Evolutionary conservation across 73 alveolate genomes (phyloP), one percentile per base, ranked within the genome.

Genomic region (Paraurostyla sp.): DNA sequence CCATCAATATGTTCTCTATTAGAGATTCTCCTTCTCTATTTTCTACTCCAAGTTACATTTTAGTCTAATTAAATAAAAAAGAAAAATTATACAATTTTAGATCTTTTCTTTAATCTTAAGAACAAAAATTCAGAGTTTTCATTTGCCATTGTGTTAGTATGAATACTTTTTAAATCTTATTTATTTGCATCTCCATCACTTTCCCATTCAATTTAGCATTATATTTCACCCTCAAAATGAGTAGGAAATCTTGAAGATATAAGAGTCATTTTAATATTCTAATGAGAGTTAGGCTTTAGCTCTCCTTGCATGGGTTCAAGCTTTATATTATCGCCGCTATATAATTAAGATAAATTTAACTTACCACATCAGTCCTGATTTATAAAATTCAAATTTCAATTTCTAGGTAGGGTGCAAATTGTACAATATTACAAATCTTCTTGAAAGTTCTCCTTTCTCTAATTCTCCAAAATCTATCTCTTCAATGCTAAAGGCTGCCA

Each of bases 381-480:
- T 95, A 45, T 90, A 88, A 94, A 98, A 98, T 63, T 97, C 99
- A 86, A 94, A 98, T 76, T 89, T 96, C 45, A 97, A 95, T 46
- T 97, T 94, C 83, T 93, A 76, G 42, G 98, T 95, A n/a, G 90
- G 85, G 33, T 96, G 92, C 91, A 94, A 78, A 85, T 98, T 98
- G 89, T 98, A 98, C 49, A 98, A 93, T 42, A 96, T 96, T 50
- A 98, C 98, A 80, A 96, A 90, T 88, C 99, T 95, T 69, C 95
- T 94, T 41, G 97, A 92, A 7, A 96, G 90, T 48, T 92, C 93
- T 1, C 94, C 97, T 57, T 93, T 95, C 73, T 95, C 96, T 57
- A 97, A 94, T 94, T 97, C 99, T 16, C 99, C 99, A 92, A 98
- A 98, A 80, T 97, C 99, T n/a, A 98, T 96, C 81, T 95, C 99